Base-by-base conservation (phyloP, 192 early-diverging fungal genomes). In the Rhizoclosmatium sp. region DNA sequence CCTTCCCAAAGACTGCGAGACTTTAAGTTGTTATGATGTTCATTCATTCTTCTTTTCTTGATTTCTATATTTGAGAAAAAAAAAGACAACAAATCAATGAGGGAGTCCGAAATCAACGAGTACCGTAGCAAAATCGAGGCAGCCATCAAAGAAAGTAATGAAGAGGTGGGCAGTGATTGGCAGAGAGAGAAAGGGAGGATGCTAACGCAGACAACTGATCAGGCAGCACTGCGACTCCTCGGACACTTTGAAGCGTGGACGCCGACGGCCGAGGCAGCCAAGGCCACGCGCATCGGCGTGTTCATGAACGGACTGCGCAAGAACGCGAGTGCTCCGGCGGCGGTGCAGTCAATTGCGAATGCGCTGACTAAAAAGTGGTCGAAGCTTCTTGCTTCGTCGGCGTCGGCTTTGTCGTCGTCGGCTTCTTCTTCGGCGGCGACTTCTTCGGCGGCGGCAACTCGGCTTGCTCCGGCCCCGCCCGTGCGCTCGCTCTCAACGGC, bases 1-100 rank as follows among this genome's bases (percentile, higher is more conserved):
- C 81, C 69, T 86, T 85, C 81, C 92, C 90, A 42, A 72, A 72
- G 54, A 80, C 69, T 72, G 71, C 65, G 41, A 47, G 67, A 70
- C 42, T 70, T 10, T 72, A 44, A 72, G 54, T 42, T 42, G 12
- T 31, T 4, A n/a, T 14, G 44, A 58, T 71, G 47, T 68, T 46
- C 70, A 5, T 71, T 71, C 51, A 5, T 71, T 71, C 56, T 58
- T 58, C 56, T 41, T 7, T 44, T 45, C 40, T 62, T 41, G 58
- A 0, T 19, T 74, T 44, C 39, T 62, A 9, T 9, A 9, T 31
- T n/a, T 12, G 61, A 21, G 9, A 1, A 62, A 62, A 75, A 75
- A 75, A 64, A 62, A 41, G 4, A 58, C 49, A 7, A 12, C 4
- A 12, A 71, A 71, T 7, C 19, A 46, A 62, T 75, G 72, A 47